Conservation (phyloP, 2,329 filamentous ascomycete species). For the Hypoxylon sp. region DNA sequence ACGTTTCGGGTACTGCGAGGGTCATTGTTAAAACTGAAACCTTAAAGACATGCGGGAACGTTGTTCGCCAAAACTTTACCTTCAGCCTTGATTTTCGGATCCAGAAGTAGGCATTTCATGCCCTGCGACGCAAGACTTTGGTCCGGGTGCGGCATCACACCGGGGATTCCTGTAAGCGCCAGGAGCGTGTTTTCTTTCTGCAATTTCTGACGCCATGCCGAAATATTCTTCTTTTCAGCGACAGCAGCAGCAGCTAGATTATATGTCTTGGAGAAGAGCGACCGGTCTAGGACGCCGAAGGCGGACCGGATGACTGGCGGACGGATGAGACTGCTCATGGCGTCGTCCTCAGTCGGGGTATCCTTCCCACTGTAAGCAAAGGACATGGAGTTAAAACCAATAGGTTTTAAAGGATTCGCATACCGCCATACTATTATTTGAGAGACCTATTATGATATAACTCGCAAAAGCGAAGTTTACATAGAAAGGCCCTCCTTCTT, state of each 20-base stretch:
- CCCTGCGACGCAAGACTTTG: conserved; percentile 66
- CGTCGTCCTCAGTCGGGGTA: conserved; percentile 51
- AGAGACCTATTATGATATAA: conserved; percentile 3
- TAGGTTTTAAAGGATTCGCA: background rate
- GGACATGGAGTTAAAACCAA: background rate
- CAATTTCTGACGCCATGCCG: conserved; percentile 77
- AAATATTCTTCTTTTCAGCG: conserved; percentile 81
- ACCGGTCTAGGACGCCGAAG: conserved; percentile 80
- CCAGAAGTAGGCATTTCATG: conserved; percentile 73
- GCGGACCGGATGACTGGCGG: conserved; percentile 85
- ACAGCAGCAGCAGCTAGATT: conserved; percentile 84
- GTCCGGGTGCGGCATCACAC: conserved; percentile 76
- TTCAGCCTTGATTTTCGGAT: conserved; percentile 68
- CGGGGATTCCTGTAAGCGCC: conserved; percentile 72
- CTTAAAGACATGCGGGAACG: conserved; percentile 4
- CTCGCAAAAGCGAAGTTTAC: conserved; percentile 18
- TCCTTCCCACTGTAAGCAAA: conserved; percentile 35
- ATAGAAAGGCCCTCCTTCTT: background rate
- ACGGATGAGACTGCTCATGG: conserved; percentile 70
- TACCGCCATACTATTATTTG: conserved; percentile 47
- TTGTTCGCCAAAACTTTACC: conserved; percentile 55
- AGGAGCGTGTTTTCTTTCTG: conserved; percentile 77
- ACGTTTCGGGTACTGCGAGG: conserved; percentile 76
- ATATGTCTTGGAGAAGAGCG: conserved; percentile 84
- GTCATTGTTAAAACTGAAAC: conserved; percentile 20